Conservation (phyloP, 106 monocot genomes). For the Apostasia ramifera region DNA sequence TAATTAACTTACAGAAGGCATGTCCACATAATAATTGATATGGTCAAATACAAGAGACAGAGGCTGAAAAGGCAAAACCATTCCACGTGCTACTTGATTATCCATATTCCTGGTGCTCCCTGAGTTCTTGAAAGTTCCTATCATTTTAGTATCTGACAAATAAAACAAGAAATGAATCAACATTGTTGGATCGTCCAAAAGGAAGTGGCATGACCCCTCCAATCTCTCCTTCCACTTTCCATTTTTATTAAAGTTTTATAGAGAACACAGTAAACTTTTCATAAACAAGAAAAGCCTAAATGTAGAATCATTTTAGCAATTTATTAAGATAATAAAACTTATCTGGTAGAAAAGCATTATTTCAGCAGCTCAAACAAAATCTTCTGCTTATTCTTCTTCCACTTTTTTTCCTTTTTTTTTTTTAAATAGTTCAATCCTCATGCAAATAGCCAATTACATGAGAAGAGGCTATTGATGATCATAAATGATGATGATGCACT, state of each 20-base stretch:
- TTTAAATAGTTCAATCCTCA: too few relatives aligned
- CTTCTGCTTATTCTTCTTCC: too few relatives aligned
- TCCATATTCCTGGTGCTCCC: neutral
- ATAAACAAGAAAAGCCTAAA: too few relatives aligned
- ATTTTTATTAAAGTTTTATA: neutral
- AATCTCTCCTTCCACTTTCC: neutral
- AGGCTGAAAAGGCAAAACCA: conserved; percentile 80
- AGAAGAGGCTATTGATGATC: too few relatives aligned
- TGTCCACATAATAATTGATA: conserved; percentile 85
- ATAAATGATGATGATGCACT: too few relatives aligned
- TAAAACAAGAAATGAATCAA: neutral
- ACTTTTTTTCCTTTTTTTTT: too few relatives aligned
- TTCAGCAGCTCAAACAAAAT: too few relatives aligned
- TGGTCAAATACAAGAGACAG: conserved; percentile 75
- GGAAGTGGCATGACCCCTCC: neutral
- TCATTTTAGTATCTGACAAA: conserved; percentile 6
- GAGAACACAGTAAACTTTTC: neutral
- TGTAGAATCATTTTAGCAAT: too few relatives aligned
- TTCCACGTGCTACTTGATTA: conserved; percentile 23
- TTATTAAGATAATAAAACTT: too few relatives aligned
- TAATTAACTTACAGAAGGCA: conserved; percentile 62
- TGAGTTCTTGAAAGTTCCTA: conserved; percentile 1
- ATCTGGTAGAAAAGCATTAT: too few relatives aligned
- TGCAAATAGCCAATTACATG: too few relatives aligned
- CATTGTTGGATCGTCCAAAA: neutral